Evolutionary conservation across 2,329 filamentous ascomycete genomes (phyloP).

Genomic region (Sphaerulina vaccinii): DNA sequence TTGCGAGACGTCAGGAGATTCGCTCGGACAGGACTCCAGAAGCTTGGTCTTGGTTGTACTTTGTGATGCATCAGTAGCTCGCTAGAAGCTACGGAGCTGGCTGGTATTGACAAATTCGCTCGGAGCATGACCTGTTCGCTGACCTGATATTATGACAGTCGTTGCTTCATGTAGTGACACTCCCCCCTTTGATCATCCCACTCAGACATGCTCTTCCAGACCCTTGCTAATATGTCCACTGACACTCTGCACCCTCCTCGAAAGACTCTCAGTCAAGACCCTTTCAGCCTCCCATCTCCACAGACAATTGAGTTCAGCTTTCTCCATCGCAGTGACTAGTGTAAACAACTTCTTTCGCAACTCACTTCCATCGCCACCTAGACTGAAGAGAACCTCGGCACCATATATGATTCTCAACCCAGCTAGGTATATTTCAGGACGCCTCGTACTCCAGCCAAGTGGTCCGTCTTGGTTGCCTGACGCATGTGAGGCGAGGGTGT

Average conservation of each 20-base stretch:
- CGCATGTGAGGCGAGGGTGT: conserved; percentile 41
- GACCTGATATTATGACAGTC: too few relatives aligned
- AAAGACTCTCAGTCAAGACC: conserved; percentile 31
- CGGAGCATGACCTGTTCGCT: too few relatives aligned
- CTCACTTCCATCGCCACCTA: conserved; percentile 21
- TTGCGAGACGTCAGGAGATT: too few relatives aligned
- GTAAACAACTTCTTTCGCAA: conserved; percentile 33
- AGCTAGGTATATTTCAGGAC: conserved; percentile 65
- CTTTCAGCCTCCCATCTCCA: conserved; percentile 40
- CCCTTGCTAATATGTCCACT: conserved; percentile 3
- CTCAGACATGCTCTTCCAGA: conserved; percentile 8
- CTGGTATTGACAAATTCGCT: too few relatives aligned
- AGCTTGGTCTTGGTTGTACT: too few relatives aligned
- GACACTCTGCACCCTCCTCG: conserved; percentile 19
- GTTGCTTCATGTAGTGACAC: too few relatives aligned
- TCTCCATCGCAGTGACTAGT: conserved; percentile 29
- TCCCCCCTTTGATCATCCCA: too few relatives aligned
- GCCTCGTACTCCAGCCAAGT: conserved; percentile 63
- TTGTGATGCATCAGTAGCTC: too few relatives aligned
- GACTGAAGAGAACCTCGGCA: conserved; percentile 41
- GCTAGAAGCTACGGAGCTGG: too few relatives aligned
- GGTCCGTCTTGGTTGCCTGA: conserved; percentile 57
- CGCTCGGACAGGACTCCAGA: too few relatives aligned
- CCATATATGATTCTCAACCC: conserved; percentile 49
- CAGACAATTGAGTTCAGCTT: conserved; percentile 36